Base-by-base conservation (phyloP, 2,329 filamentous ascomycete species). In the Didymella keratinophila region DNA sequence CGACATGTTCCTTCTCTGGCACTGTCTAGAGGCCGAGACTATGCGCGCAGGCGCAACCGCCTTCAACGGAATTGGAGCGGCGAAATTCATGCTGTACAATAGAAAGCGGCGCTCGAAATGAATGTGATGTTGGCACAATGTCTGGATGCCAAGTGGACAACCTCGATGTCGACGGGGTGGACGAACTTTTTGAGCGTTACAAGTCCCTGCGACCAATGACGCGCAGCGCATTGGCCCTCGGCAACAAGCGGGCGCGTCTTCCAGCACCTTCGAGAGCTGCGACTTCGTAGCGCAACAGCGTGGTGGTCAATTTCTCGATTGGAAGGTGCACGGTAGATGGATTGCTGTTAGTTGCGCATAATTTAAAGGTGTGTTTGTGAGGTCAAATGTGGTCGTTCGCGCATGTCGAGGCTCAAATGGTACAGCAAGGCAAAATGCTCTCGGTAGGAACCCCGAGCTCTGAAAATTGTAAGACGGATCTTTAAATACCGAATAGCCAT, bases 31-130 rank as follows among this genome's bases (percentile, higher is more conserved):
- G 18, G 66, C 67, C 41, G 68, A 71, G 21, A 71, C 67, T 56
- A 75, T 69, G 65, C 74, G 74, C 48, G 67, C 65, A 34, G 74
- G 72, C 32, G 69, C 65, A 16, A 70, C 67, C 43, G 68, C 69
- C 56, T 72, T 75, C 58, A 76, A 63, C 48, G 74, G 71, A 60
- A 75, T 56, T 34, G 74, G 74, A 47, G 70, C 71, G 57, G 65
- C 66, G 46, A 77, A 65, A 63, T 71, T 77, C 76, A 78, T 78
- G 12, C 47, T 75, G 54, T 32, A 30, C 36, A 30, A 14, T 23
- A 30, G 30, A 36, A 43, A 28, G 18, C 41, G 47, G 46, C 43
- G 32, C 52, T 52, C 41, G 21, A 45, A 64, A 55, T 60, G 58
- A 63, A 58, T 51, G 62, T 67, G 58, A 61, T 62, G 57, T n/a